A percentile compares a stretch with the other conserved stretches of the same genome.
Evolutionary conservation across 1,139 yeast species (phyloP).

Genomic region (Blastobotrys serpentis): DNA sequence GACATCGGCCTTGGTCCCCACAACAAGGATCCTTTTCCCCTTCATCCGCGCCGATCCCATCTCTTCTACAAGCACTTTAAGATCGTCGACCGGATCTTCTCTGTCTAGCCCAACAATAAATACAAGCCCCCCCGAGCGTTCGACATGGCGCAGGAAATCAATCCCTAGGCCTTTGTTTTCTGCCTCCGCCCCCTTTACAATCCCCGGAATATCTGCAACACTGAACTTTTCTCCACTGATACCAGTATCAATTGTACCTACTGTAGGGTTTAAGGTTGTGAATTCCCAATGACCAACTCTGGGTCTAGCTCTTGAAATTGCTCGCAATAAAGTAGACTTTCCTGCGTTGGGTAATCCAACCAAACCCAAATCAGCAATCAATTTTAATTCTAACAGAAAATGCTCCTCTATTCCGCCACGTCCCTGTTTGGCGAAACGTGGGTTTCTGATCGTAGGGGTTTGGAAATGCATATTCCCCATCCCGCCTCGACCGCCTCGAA

Average conservation of each 20-base stretch:
- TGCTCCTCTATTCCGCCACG: conserved; percentile 63
- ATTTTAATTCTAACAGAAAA: conserved; percentile 77
- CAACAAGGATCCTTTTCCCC: conserved; percentile 64
- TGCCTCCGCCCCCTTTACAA: conserved; percentile 75
- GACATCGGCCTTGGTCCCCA: conserved; percentile 90
- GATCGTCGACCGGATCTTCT: conserved; percentile 50
- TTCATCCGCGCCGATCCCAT: conserved; percentile 62
- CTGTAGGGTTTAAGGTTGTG: conserved; percentile 87
- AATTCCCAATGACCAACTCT: conserved; percentile 96
- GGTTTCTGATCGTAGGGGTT: conserved; percentile 80
- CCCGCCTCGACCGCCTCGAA: conserved; percentile 91
- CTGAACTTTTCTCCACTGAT: conserved; percentile 72
- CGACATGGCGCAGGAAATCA: conserved; percentile 87
- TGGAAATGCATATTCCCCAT: conserved; percentile 94
- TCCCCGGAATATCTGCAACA: conserved; percentile 97
- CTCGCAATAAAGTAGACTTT: conserved; percentile 80
- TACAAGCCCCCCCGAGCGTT: conserved; percentile 83
- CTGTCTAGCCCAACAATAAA: conserved; percentile 79
- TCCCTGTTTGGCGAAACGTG: conserved; percentile 81
- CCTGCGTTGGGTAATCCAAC: conserved; percentile 98
- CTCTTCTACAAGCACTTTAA: conserved; percentile 61
- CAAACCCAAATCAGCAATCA: conserved; percentile 87
- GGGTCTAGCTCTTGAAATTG: conserved; percentile 89
- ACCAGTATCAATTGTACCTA: conserved; percentile 76
- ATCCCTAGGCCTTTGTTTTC: conserved; percentile 89